phyloP scores from a whole-genome alignment of 2,329 filamentous ascomycete species.

The Pseudophaeomoniella oleicola region DNA sequence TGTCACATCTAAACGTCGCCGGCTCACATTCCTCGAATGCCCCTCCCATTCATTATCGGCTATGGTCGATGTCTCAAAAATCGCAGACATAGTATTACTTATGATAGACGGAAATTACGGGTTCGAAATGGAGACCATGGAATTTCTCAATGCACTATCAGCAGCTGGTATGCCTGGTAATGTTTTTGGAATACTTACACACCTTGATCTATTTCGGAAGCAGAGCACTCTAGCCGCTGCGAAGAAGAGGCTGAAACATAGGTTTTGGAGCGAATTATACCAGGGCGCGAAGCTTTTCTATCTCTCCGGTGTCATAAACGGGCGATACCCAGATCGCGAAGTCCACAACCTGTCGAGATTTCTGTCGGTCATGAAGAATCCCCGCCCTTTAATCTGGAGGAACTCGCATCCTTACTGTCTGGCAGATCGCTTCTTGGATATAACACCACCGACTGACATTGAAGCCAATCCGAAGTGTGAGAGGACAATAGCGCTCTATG shows the following conservation, averaged over 20 bases:
- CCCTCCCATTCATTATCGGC: constrained; percentile 85
- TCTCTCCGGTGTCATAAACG: constrained; percentile 89
- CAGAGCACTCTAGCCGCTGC: constrained; percentile 82
- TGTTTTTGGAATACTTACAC: constrained; percentile 91
- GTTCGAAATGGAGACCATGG: constrained; percentile 99
- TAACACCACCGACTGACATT: constrained; percentile 83
- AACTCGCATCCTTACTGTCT: constrained; percentile 92
- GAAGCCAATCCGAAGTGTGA: constrained; percentile 84
- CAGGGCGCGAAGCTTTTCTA: constrained; percentile 96
- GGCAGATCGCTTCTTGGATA: constrained; percentile 86
- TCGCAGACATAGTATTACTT: constrained; percentile 89
- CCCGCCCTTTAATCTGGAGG: constrained; percentile 86
- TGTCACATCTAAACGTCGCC: constrained; percentile 88
- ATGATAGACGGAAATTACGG: constrained; percentile 99
- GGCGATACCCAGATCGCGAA: constrained; percentile 89
- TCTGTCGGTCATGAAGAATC: constrained; percentile 97
- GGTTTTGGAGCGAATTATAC: constrained; percentile 94
- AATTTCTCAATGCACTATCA: constrained; percentile 89
- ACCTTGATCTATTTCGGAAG: constrained; percentile 89
- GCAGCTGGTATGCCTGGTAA: constrained; percentile 96
- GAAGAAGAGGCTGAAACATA: constrained; percentile 90
- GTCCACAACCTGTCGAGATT: constrained; percentile 92
- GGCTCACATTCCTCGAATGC: constrained; percentile 90
- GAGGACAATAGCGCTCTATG: constrained; percentile 77
- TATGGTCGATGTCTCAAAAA: constrained; percentile 95